A percentile compares a stretch with the other conserved stretches of the same genome.
Evolutionary conservation across 148 eudicot species (phyloP).

Genomic region (Simmondsia chinensis): DNA sequence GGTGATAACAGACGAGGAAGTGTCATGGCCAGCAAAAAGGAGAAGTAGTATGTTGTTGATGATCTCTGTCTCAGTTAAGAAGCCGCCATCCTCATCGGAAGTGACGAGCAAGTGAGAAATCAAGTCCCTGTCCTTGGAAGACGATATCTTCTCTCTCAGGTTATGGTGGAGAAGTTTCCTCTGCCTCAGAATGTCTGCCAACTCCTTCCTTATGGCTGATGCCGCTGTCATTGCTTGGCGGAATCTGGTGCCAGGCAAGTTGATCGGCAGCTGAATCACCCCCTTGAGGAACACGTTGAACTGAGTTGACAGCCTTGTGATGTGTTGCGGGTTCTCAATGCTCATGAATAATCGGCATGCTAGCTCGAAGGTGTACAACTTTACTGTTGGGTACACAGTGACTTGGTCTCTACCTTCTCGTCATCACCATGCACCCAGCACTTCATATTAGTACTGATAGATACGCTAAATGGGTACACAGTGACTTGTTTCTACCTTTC

Average conservation of each 20-base stretch:
- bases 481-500: too few species aligned
- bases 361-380: conserved; percentile 31
- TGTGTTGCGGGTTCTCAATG: conserved; percentile 18
- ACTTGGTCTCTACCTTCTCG: conserved; percentile 27
- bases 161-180: conserved; percentile 24
- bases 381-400: conserved; percentile 25
- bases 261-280: conserved; percentile 21
- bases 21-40: conserved; percentile 49
- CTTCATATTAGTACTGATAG: too few species aligned
- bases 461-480: too few species aligned
- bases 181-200: conserved; percentile 11
- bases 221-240: conserved; percentile 21
- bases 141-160: conserved; percentile 15
- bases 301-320: conserved; percentile 17
- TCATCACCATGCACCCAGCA: too few species aligned
- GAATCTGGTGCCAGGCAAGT: conserved; percentile 37
- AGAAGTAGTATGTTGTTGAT: conserved; percentile 29
- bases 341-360: conserved; percentile 39
- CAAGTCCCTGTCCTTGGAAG: conserved; percentile 21
- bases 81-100: conserved; percentile 29
- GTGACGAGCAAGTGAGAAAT: conserved; percentile 26
- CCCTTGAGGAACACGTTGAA: conserved; percentile 35
- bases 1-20: conserved; percentile 30
- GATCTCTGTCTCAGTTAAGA: conserved; percentile 29
- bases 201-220: conserved; percentile 15